A percentile compares a stretch with the other conserved stretches of the same genome.
Conservation (phyloP, 495 filamentous ascomycete genomes). For the Podospora sp. region DNA sequence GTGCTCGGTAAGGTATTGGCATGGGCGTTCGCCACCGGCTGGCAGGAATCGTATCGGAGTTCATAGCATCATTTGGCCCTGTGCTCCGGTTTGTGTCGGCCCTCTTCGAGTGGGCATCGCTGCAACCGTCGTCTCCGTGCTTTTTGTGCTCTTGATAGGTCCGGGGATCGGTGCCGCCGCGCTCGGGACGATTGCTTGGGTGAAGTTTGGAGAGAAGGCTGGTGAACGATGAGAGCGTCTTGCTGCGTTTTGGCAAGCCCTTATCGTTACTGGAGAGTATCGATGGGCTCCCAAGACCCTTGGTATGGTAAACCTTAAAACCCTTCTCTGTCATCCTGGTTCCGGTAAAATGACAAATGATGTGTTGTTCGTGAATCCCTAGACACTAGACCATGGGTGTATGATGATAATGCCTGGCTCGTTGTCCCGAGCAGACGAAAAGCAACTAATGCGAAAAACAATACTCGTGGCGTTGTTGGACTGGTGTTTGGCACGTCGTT, state of each 20-base stretch:
- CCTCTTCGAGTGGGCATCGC: neutral
- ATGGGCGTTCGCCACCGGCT: constrained; percentile 28
- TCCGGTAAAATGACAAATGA: no score
- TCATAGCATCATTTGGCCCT: constrained; percentile 13
- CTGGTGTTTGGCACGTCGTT: no score
- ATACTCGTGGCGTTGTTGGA: no score
- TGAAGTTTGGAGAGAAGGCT: constrained; percentile 38
- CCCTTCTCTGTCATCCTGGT: neutral
- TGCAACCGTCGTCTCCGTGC: neutral
- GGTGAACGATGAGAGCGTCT: constrained; percentile 18
- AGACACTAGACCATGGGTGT: no score
- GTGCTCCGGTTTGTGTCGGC: neutral
- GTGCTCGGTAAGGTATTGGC: constrained; percentile 22
- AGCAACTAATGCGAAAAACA: no score
- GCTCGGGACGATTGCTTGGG: constrained; percentile 48
- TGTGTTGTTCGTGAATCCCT: no score
- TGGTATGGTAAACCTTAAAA: neutral
- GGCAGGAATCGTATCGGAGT: constrained; percentile 26
- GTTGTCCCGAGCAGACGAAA: no score
- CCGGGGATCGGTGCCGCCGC: constrained; percentile 40
- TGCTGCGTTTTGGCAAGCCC: neutral
- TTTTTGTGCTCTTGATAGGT: neutral
- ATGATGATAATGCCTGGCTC: no score
- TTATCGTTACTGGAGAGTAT: neutral
- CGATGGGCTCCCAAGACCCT: neutral